These are phyloP conservation scores for Mycena olivaceomarginata DNA, from an alignment of 768 basidiomycete genomes.

Conservation along the genomic window DNA sequence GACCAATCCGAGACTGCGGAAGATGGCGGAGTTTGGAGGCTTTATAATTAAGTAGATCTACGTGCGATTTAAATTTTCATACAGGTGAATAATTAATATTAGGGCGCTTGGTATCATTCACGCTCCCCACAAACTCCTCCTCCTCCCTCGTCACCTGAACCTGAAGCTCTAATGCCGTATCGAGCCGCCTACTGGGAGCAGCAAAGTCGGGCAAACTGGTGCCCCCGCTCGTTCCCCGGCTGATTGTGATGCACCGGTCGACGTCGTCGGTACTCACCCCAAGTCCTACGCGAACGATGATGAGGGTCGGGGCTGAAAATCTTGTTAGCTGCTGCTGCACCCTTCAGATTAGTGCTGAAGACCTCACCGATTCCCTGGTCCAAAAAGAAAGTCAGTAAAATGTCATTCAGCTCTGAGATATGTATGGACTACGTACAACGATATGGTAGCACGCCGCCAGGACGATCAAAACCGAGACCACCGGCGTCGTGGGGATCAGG, in stretches of 20 bases:
- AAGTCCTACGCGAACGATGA: constrained; percentile 26
- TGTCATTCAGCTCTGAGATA: no score
- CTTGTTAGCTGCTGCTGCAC: no score
- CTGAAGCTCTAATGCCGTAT: not conserved
- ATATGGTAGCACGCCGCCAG: constrained; percentile 25
- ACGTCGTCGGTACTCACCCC: constrained; percentile 28
- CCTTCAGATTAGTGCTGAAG: no score
- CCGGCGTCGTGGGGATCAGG: constrained; percentile 10
- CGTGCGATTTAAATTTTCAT: not conserved
- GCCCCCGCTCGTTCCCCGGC: constrained; percentile 6
- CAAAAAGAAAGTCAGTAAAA: not conserved
- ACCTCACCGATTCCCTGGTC: constrained; percentile 17
- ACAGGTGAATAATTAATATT: not conserved
- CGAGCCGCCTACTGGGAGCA: not conserved
- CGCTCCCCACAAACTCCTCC: not conserved
- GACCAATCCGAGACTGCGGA: no score
- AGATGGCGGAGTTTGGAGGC: no score
- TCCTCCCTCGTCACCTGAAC: not conserved
- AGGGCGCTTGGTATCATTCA: not conserved
- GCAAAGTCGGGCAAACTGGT: not conserved
- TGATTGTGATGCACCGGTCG: constrained; percentile 19
- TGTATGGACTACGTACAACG: constrained; percentile 3
- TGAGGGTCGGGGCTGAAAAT: constrained; percentile 20
- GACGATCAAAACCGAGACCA: constrained; percentile 18
- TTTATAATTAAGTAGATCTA: not conserved